Evolutionary conservation across 2,329 filamentous ascomycete species (phyloP).

Genomic region (Aspergillus unguis): DNA sequence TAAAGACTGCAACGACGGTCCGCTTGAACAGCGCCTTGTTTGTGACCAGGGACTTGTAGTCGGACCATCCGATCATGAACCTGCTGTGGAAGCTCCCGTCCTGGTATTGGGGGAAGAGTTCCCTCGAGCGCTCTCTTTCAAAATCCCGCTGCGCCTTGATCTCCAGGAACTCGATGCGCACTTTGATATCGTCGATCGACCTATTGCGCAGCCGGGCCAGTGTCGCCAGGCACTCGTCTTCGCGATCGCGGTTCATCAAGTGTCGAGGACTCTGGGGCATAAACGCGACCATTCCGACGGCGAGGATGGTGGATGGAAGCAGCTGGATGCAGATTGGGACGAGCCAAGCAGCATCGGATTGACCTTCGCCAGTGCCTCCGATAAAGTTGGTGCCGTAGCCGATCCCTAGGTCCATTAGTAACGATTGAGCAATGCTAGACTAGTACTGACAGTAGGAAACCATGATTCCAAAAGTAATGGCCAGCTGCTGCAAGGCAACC

Average conservation of each 20-base stretch:
- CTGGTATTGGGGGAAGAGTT: slow-evolving; percentile 59
- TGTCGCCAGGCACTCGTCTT: slow-evolving; percentile 62
- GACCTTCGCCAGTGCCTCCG: slow-evolving; percentile 56
- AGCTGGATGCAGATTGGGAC: slow-evolving; percentile 70
- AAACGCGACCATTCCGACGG: slow-evolving; percentile 63
- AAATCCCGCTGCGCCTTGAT: slow-evolving; percentile 74
- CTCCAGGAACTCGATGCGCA: slow-evolving; percentile 72
- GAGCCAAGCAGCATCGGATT: slow-evolving; percentile 70
- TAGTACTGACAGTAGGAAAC: slow-evolving; percentile 5
- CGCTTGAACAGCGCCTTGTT: slow-evolving; percentile 37
- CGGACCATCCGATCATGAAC: slow-evolving; percentile 51
- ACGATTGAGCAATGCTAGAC: neutral
- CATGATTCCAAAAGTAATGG: slow-evolving; percentile 46
- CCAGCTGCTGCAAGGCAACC: slow-evolving; percentile 43
- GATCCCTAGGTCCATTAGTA: slow-evolving; percentile 23
- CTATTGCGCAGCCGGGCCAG: slow-evolving; percentile 64
- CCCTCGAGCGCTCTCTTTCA: slow-evolving; percentile 64
- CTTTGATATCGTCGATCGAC: slow-evolving; percentile 61
- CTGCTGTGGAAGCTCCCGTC: slow-evolving; percentile 50
- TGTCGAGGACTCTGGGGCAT: slow-evolving; percentile 77
- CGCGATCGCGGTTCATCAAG: slow-evolving; percentile 66
- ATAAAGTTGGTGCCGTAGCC: slow-evolving; percentile 58
- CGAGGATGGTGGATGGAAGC: slow-evolving; percentile 62
- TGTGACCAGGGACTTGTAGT: slow-evolving; percentile 29
- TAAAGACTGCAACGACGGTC: slow-evolving; percentile 41